Conservation (phyloP, 164 flowering plant genomes). For the Aristolochia contorta region DNA sequence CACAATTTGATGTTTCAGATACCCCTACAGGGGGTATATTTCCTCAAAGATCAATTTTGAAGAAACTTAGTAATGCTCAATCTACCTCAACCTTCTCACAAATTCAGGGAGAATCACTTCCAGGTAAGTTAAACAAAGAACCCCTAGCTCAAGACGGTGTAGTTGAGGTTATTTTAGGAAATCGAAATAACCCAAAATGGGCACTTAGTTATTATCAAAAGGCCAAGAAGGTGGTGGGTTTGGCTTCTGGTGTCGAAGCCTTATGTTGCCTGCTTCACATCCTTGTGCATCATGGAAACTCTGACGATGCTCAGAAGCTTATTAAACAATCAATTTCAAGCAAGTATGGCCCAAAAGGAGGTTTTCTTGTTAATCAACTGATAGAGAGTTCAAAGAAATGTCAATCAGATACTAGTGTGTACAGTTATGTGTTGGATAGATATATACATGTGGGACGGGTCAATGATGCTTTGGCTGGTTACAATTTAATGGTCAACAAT, state of each 20-base stretch:
- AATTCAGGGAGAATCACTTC: no score
- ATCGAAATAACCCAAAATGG: conserved; percentile 23
- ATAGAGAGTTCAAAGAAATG: conserved; percentile 27
- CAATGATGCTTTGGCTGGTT: conserved; percentile 43
- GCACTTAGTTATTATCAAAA: conserved; percentile 32
- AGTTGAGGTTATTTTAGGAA: conserved; percentile 28
- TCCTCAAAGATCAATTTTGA: no score
- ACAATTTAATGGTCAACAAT: conserved; percentile 23
- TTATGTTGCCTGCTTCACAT: conserved; percentile 52
- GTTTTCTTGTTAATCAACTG: conserved; percentile 25
- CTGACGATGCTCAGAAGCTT: conserved; percentile 13
- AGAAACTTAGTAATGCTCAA: no score
- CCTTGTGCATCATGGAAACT: conserved; percentile 12
- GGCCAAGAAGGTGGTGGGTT: conserved; percentile 23
- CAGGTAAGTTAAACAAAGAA: no score
- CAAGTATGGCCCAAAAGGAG: conserved; percentile 14
- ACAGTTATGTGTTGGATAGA: conserved; percentile 35
- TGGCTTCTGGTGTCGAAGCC: conserved; percentile 24
- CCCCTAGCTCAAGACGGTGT: conserved; percentile 4
- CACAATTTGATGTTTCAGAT: no score
- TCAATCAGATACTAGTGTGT: conserved; percentile 25
- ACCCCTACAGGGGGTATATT: no score
- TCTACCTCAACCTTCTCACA: no score
- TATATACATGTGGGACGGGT: conserved; percentile 27
- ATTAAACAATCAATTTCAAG: conserved; percentile 23